These are phyloP conservation scores for Uronychia setigera DNA, from an alignment of 73 alveolate genomes.

Conservation along the genomic window DNA sequence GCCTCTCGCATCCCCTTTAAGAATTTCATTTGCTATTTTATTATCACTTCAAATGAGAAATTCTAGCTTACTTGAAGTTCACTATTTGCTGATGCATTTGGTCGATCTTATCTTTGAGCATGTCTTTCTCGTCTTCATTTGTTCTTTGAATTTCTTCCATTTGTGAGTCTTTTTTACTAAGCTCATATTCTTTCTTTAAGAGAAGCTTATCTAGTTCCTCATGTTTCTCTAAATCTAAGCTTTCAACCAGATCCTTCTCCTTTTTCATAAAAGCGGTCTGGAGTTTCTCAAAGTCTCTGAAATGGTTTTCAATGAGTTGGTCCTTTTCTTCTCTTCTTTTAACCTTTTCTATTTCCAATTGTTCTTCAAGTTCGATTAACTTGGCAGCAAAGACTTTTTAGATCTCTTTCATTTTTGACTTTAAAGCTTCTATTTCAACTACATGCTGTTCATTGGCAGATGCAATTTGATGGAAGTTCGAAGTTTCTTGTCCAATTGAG, in stretches of 20 bases:
- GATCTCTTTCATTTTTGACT: conserved; percentile 13
- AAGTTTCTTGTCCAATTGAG: no score
- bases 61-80: background rate
- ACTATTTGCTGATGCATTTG: background rate
- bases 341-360: background rate
- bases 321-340: background rate
- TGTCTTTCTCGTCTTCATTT: background rate
- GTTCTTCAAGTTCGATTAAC: conserved; percentile 23
- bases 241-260: conserved; percentile 13
- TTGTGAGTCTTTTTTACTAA: no score
- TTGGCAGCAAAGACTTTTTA: conserved; percentile 13
- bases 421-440: background rate
- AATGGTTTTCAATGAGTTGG: conserved; percentile 9
- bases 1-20: background rate
- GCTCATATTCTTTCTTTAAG: background rate
- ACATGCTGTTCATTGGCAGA: background rate
- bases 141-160: background rate
- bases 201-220: background rate
- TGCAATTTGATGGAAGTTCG: background rate
- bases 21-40: background rate
- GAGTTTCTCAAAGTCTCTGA: conserved; percentile 16
- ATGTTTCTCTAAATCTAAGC: background rate
- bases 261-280: conserved; percentile 7
- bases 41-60: background rate
- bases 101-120: background rate